Evolutionary conservation across 805 yeast species (phyloP).

Genomic region (Saccharomyces jurei): DNA sequence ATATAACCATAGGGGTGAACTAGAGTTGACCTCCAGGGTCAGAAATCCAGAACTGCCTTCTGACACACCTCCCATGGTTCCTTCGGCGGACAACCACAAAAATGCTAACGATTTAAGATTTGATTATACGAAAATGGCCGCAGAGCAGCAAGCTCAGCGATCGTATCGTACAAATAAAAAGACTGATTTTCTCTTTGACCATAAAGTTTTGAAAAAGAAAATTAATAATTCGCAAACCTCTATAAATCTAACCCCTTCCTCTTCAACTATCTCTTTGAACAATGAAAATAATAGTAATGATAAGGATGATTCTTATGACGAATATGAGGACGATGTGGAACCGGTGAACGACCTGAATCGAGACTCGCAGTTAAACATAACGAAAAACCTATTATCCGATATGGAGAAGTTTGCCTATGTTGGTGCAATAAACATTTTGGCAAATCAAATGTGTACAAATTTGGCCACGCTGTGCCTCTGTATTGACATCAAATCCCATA

Average conservation of each 20-base stretch:
- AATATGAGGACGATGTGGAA: conserved; percentile 34
- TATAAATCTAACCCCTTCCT: background rate
- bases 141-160: conserved; percentile 75
- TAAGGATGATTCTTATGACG: conserved; percentile 29
- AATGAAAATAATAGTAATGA: conserved; percentile 16
- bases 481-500: conserved; percentile 39
- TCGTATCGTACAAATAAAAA: conserved; percentile 47
- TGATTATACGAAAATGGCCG: conserved; percentile 82
- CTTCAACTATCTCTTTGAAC: conserved; percentile 3
- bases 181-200: conserved; percentile 48
- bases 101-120: conserved; percentile 30
- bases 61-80: conserved; percentile 1
- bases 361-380: conserved; percentile 56
- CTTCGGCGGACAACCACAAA: conserved; percentile 1
- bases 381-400: conserved; percentile 73
- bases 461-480: conserved; percentile 51
- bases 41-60: conserved; percentile 1
- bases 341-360: conserved; percentile 31
- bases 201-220: conserved; percentile 22
- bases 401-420: conserved; percentile 86
- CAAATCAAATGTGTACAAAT: conserved; percentile 76
- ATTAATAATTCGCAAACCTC: conserved; percentile 11
- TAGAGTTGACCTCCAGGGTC: conserved; percentile 36
- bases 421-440: conserved; percentile 69
- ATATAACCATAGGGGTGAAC: conserved; percentile 72